Base-by-base conservation (phyloP, 1,139 yeast genomes). In the Suhomyces maxii region DNA sequence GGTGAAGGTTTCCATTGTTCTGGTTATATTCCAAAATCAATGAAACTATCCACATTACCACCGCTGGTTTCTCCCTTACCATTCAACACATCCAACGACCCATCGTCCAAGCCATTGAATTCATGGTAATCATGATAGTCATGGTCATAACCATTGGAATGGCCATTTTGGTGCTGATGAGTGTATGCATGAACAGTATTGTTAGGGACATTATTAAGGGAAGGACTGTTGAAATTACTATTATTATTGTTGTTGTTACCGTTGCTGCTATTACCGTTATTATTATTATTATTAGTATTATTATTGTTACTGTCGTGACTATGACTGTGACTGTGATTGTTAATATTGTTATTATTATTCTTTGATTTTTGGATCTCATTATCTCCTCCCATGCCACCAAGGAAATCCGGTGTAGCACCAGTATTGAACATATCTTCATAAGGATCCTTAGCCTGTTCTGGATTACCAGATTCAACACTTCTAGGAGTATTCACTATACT, bases 351-450 rank as follows among this genome's bases (percentile, higher is more conserved):
- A 30, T 40, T 36, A 25, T 31, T 26, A 34, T 23, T 33, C 31
- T 42, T 43, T 23, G 34, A 18, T 13, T 39, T 36, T 28, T 28
- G 31, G 18, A 25, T 34, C 8, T 42, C 45, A 11, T 39, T 28
- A 11, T 40, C 43, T 12, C 44, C 44, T 12, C 45, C 44, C 6
- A 40, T n/a, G 13, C 37, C 33, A 18, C 55, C 55, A 36, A 68
- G 63, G 44, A 68, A 68, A 41, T 68, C 71, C 2, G 73, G 71
- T 2, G 71, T 64, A 44, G 61, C 59, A 10, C 65, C 60, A 9
- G 58, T 54, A 45, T 46, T 41, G 40, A 50, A 48, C 37, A 48
- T 36, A n/a, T 44, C 46, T 9, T 46, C 44, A 34, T 42, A 47
- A 42, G 31, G 11, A 13, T 36, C 41, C 10, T 41, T 41, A 26